phyloP scores from a whole-genome alignment of 1,284 basidiomycete genomes.

The Fomes fomentarius region DNA sequence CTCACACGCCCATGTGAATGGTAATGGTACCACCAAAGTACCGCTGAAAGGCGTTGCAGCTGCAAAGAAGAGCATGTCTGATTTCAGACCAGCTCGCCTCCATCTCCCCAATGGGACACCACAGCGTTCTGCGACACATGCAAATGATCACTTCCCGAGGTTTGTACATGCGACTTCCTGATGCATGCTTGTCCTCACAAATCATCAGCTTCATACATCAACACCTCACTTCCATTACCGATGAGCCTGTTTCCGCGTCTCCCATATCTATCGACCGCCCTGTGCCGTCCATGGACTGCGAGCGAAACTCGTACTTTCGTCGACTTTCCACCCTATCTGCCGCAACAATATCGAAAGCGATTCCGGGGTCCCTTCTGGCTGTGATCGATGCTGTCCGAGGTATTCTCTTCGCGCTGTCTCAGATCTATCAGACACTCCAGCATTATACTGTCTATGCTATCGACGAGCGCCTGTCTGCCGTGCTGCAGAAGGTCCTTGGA shows the following conservation, averaged over 20 bases:
- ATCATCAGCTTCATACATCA: conserved; percentile 21
- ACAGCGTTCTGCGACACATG: conserved; percentile 22
- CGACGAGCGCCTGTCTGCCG: conserved; percentile 84
- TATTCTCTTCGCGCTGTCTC: conserved; percentile 90
- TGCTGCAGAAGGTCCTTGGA: conserved; percentile 84
- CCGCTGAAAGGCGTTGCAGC: conserved; percentile 44
- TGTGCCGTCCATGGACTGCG: conserved; percentile 69
- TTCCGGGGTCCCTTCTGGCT: conserved; percentile 74
- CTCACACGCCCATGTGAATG: conserved; percentile 56
- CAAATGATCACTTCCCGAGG: conserved; percentile 43
- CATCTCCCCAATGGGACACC: conserved; percentile 35
- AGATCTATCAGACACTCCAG: conserved; percentile 88
- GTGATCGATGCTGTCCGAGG: conserved; percentile 90
- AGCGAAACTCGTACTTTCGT: conserved; percentile 93
- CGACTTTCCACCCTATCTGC: conserved; percentile 80
- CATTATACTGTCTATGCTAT: conserved; percentile 89
- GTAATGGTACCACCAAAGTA: conserved; percentile 20
- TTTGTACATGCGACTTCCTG: conserved; percentile 37
- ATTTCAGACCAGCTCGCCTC: conserved; percentile 66
- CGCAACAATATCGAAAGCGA: conserved; percentile 66
- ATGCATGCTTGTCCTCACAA: not conserved
- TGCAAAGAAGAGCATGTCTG: conserved; percentile 87
- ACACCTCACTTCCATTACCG: conserved; percentile 29
- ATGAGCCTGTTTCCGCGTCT: conserved; percentile 43
- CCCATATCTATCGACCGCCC: conserved; percentile 44